Conservation (phyloP, 2,329 filamentous ascomycete species). For the Curvularia sp. region DNA sequence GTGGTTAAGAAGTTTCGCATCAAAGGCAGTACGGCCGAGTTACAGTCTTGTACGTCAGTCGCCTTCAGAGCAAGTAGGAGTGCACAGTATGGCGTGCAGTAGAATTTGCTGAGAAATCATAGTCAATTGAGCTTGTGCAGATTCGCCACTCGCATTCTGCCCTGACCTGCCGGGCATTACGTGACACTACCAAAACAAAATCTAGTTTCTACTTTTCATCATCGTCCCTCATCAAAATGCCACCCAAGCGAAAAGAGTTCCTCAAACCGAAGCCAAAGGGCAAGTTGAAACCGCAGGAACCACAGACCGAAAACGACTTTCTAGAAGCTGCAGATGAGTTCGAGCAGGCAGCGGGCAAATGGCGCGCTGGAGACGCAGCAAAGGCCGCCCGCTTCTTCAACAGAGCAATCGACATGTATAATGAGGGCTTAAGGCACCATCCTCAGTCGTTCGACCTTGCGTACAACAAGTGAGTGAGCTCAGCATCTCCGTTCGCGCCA, state of each 20-base stretch:
- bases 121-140: neutral
- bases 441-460: constrained; percentile 72
- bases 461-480: constrained; percentile 70
- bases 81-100: neutral
- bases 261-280: constrained; percentile 42
- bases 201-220: constrained; percentile 1
- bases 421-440: constrained; percentile 67
- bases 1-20: constrained; percentile 23
- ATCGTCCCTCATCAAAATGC: constrained; percentile 24
- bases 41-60: neutral
- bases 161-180: neutral
- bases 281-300: constrained; percentile 54
- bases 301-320: constrained; percentile 71
- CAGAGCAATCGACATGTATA: constrained; percentile 71
- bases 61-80: neutral
- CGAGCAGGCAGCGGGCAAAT: constrained; percentile 77
- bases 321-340: constrained; percentile 71
- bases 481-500: neutral
- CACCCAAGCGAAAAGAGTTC: constrained; percentile 44
- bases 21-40: neutral
- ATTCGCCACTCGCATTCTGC: constrained; percentile 11
- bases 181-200: constrained; percentile 6
- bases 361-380: constrained; percentile 72
- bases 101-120: constrained; percentile 8
- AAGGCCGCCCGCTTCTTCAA: constrained; percentile 70